Base-by-base conservation (phyloP, 306 rosid genomes). In the Fagus crenata region DNA sequence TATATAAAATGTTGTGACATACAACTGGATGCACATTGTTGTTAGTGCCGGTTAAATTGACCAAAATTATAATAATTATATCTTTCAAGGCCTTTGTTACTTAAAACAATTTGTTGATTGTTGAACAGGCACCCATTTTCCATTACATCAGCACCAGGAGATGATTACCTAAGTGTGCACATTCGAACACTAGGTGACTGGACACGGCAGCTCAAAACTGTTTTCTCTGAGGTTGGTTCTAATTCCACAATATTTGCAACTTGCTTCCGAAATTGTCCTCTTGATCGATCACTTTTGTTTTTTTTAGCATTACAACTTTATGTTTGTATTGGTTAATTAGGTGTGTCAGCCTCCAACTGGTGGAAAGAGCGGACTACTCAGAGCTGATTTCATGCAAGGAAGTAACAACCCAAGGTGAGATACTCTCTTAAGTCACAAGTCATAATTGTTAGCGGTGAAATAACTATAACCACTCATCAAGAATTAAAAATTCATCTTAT, bases 61-160 rank as follows among this genome's bases (percentile, higher is more conserved):
- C 65, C 37, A 59, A 59, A 59, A 31, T 59, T 31, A 28, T 59
- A 46, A 46, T 46, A 46, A 31, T 31, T 59, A 3, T 58, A 58
- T 59, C 22, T 5, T 6, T 0, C 6, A 53, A 53, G 15, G 22
- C 31, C 28, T 22, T 22, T 22, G 28, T 22, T 22, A 22, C 28
- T 22, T 22, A 22, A 13, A 1, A 4, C 4, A 3, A 9, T 14
- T 58, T 22, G 51, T 46, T 46, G 53, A 32, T 64, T 11, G 22
- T 54, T 51, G 73, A 11, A 76, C 85, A 88, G 91, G 91, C 92
- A 88, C 69, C 92, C 92, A 32, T 88, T 88, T 77, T 88, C 92
- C 18, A 88, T 88, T 6, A 88, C 92, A 33, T 88, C 92, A 6
- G 63, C 92, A 4, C 92, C 92, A 1, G 86, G 82, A 76, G 92